These are phyloP conservation scores for Backusella macrospora DNA, from an alignment of 192 early-diverging fungal species.

Conservation along the genomic window DNA sequence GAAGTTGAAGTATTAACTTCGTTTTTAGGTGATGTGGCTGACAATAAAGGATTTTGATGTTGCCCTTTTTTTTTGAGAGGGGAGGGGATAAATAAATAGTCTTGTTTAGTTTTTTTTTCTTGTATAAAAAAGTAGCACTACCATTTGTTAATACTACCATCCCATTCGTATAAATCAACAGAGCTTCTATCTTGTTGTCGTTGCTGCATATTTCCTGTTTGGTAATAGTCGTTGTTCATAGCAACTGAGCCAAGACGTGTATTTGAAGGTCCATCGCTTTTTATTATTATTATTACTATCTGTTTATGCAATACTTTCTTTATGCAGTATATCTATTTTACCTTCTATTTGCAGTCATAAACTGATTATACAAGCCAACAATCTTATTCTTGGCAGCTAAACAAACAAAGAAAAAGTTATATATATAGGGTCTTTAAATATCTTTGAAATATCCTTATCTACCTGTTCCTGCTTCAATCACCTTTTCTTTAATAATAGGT, in stretches of 20 bases:
- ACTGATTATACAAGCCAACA: constrained; percentile 49
- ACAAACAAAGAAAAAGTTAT: background rate
- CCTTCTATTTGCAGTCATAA: constrained; percentile 35
- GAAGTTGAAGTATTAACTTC: constrained; percentile 28
- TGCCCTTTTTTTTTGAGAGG: background rate
- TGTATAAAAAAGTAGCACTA: background rate
- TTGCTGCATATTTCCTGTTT: background rate
- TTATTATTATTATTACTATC: background rate
- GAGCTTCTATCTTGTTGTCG: background rate
- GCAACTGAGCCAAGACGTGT: background rate
- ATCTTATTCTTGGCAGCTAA: constrained; percentile 61
- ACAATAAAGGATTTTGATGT: background rate
- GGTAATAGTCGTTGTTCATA: background rate
- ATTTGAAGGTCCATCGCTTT: background rate
- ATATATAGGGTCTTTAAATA: too few relatives aligned
- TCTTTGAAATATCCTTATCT: constrained; percentile 13
- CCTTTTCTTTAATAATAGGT: constrained; percentile 57
- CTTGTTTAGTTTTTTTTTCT: background rate
- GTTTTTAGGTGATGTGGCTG: background rate
- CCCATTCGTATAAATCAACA: constrained; percentile 21
- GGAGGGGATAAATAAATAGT: background rate
- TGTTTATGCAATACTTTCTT: background rate
- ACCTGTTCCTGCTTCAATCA: constrained; percentile 57
- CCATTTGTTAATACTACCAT: constrained; percentile 10
- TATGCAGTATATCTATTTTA: background rate